Base-by-base conservation (phyloP, 2,329 filamentous ascomycete genomes). In the Fusarium nodosum region DNA sequence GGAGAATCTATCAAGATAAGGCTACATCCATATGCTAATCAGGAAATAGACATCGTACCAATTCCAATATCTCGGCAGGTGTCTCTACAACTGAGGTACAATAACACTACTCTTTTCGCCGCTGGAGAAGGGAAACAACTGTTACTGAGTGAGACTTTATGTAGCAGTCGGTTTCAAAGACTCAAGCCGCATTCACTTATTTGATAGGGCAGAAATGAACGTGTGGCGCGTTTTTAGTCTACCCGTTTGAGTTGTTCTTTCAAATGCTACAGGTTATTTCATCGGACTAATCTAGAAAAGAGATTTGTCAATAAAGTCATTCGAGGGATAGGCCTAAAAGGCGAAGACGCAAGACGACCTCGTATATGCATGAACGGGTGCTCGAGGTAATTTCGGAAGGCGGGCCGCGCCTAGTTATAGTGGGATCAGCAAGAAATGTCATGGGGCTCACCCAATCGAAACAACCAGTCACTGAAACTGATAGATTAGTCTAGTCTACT, bases 1-100 rank as follows among this genome's bases (percentile, higher is more conserved):
- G 10, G 1, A 5, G 33, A 0, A 0, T 18, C 8, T 34, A 18
- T 16, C 8, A 18, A 5, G 1, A 34, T 1, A 34, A 10, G 16
- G 16, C 9, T 16, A 18, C 18, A 18, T 18, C 33, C 16, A 9
- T 10, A 34, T 34, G 16, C 8, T 10, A 10, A 18, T 10, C 5
- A 10, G 16, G 9, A 28, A 28, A 2, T 28, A 10, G 26, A 28
- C 26, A 28, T 28, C 26, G 2, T 28, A 28, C 26, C 2, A 10
- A 9, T 28, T 10, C 0, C 2, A 10, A 10, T 18, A 34, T 10
- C 16, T 18, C 33, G 16, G 33, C 8, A 18, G 33, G 5, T 34
- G 33, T 34, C 0, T 34, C 3, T 7, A 34, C 7, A 1, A 18
- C 4, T 3, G 4, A 34, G 8, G 7, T 34, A 34, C 33, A 18